Percentiles rank a stretch among this genome's conserved stretches.
phyloP scores from a whole-genome alignment of 257 asterid species.

The Linderniella brevidens region DNA sequence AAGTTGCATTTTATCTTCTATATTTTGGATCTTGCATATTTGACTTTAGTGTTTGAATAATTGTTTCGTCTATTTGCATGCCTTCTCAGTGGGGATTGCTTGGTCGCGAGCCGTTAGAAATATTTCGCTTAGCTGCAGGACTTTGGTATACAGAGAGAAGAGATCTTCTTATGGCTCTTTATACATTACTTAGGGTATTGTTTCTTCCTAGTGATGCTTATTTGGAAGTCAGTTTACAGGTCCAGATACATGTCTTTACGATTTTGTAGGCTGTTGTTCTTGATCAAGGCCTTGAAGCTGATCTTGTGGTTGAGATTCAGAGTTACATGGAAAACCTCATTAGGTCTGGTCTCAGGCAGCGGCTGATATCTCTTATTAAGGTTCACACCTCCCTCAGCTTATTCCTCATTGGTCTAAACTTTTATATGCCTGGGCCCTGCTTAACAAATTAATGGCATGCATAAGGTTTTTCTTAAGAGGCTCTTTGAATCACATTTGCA shows the following conservation, averaged over 20 bases:
- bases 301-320: conserved; percentile 62
- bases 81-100: conserved; percentile 60
- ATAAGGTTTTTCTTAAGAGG: no score
- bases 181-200: conserved; percentile 62
- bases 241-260: no score
- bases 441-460: no score
- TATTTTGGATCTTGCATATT: conserved; percentile 8
- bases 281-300: conserved; percentile 74
- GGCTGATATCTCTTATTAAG: conserved; percentile 60
- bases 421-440: background rate
- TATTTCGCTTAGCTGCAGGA: conserved; percentile 81
- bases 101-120: conserved; percentile 77
- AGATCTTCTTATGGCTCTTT: conserved; percentile 75
- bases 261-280: conserved; percentile 78
- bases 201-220: conserved; percentile 13
- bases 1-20: background rate
- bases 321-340: conserved; percentile 58
- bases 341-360: conserved; percentile 60
- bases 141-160: conserved; percentile 94
- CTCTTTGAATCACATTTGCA: no score
- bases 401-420: no score
- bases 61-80: no score
- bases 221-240: no score
- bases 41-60: conserved; percentile 5
- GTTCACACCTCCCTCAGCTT: conserved; percentile 15